A percentile compares a stretch with the other conserved stretches of the same genome.
phyloP scores from a whole-genome alignment of 2,329 filamentous ascomycete species.

The Thyridium curvatum region DNA sequence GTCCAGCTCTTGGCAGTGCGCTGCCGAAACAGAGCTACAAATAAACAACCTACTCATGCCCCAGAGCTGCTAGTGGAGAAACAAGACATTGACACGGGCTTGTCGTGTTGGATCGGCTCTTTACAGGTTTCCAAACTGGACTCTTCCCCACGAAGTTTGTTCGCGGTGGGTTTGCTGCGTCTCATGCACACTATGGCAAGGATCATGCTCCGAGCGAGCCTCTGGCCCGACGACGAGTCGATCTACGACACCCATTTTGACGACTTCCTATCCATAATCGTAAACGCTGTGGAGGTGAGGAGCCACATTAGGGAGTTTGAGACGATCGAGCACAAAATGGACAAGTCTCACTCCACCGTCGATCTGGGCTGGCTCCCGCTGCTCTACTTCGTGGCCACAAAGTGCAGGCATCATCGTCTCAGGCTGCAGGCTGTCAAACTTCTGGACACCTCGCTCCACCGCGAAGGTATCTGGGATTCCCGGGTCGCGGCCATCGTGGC shows the following conservation, averaged over 20 bases:
- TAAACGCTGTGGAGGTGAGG: background rate
- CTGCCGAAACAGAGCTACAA: background rate
- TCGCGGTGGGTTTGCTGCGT: slow-evolving; percentile 18
- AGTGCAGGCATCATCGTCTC: slow-evolving; percentile 36
- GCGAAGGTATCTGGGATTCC: slow-evolving; percentile 36
- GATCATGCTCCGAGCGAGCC: slow-evolving; percentile 31
- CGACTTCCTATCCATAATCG: slow-evolving; percentile 23
- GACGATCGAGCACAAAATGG: slow-evolving; percentile 5
- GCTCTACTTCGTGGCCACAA: slow-evolving; percentile 37
- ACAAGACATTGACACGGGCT: background rate
- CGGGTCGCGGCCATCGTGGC: slow-evolving; percentile 21
- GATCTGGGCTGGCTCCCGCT: slow-evolving; percentile 39
- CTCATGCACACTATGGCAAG: slow-evolving; percentile 32
- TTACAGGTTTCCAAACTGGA: background rate
- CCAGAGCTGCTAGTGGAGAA: background rate
- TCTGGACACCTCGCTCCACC: slow-evolving; percentile 19
- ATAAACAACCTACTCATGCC: background rate
- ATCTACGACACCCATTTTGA: slow-evolving; percentile 25
- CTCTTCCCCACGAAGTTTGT: background rate
- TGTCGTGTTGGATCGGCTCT: background rate
- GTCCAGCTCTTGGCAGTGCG: background rate
- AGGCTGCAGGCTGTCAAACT: slow-evolving; percentile 29
- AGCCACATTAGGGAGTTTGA: background rate
- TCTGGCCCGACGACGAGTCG: slow-evolving; percentile 19
- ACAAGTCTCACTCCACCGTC: slow-evolving; percentile 24